Evolutionary conservation across 116 monocot genomes (phyloP), one percentile per base, ranked within the genome.

Genomic region (Papilionanthe hybrid): DNA sequence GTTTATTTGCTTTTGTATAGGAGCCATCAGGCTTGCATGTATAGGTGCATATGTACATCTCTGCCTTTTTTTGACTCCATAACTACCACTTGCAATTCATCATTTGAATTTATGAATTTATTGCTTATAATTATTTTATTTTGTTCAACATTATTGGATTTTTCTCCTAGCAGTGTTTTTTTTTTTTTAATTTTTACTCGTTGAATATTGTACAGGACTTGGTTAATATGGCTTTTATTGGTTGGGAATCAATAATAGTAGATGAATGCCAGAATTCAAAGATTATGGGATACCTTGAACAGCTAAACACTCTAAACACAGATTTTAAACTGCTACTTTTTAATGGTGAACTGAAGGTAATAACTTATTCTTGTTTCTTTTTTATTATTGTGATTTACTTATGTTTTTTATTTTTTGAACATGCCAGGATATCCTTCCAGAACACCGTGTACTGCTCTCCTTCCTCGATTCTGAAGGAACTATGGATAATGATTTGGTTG

Each of bases 181-280:
- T 69, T 29, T 37, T 17, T 1, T 47, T n/a, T n/a, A n/a, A n/a
- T n/a, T n/a, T n/a, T n/a, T n/a, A n/a, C 50, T 63, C 44, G 23
- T 78, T 72, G 12, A 32, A 32, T 53, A 29, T 48, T 84, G 27
- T 78, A 27, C 82, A 96, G 96, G 96, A 96, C 57, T 81, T 90
- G 78, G 86, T 86, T 44, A 47, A 55, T 81, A 11, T 93, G 49
- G 69, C 83, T 55, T 69, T 79, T 78, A 81, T 93, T 79, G 75
- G 74, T 32, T 96, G 96, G 93, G 93, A 93, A 48, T 81, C 90
- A 79, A 28, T 93, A 72, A 77, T 96, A 20, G 81, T 96, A 80
- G 95, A 95, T 85, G 84, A 91, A 20, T 91, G 90, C 81, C 91
- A 91, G 57, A 79, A 84, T 79, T 80, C 82, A 6, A 83, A 82